Conservation (phyloP, 2,329 filamentous ascomycete genomes). For the Penicillium verrucosum region DNA sequence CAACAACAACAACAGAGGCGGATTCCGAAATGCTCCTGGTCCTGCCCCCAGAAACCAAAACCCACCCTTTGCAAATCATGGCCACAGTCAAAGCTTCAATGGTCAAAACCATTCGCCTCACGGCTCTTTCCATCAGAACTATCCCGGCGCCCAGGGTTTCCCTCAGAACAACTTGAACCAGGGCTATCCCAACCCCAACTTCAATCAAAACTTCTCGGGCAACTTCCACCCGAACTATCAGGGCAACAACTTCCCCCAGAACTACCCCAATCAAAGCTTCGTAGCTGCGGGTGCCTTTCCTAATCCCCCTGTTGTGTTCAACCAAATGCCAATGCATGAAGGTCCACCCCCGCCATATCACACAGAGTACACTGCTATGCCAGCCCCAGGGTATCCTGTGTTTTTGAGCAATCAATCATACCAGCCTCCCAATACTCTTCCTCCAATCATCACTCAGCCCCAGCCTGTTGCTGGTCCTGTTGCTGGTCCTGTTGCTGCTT, state of each 20-base stretch:
- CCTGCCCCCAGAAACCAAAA: not conserved
- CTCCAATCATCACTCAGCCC: conserved; percentile 4
- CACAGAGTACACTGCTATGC: not conserved
- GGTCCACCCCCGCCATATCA: not conserved
- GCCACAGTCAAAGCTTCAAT: not conserved
- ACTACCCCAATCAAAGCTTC: not conserved
- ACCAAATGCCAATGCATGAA: conserved; percentile 2
- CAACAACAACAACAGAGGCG: conserved; percentile 1
- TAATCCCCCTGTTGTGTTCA: not conserved
- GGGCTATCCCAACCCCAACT: conserved; percentile 3
- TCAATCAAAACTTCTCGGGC: not conserved
- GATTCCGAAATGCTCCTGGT: not conserved
- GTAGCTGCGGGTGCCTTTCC: not conserved
- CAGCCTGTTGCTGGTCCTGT: not conserved
- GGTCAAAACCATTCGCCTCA: not conserved
- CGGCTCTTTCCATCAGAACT: not conserved
- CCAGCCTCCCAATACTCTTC: not conserved
- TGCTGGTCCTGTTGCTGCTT: not conserved
- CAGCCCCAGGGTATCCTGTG: not conserved
- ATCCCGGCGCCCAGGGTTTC: not conserved
- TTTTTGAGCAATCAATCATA: not conserved
- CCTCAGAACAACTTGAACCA: conserved; percentile 1
- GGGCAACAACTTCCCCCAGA: not conserved
- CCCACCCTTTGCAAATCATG: not conserved
- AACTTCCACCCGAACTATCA: not conserved